Evolutionary conservation across 2,329 filamentous ascomycete species (phyloP).

Genomic region (Pseudogymnoascus sp.): DNA sequence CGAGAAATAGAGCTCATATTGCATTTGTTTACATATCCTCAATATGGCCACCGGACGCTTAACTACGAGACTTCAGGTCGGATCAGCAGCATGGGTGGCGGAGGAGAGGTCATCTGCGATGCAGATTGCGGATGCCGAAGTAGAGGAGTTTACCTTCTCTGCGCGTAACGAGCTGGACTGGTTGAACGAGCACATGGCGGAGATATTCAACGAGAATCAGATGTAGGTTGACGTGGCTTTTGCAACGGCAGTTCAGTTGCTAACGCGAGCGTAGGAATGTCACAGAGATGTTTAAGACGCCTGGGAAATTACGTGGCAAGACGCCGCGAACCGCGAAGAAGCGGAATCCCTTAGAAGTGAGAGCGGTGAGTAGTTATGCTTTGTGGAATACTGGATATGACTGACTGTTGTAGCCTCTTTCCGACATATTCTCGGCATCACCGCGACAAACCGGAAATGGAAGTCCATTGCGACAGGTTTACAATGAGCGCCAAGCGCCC

Average conservation of each 20-base stretch:
- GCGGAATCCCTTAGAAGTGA: conserved; percentile 45
- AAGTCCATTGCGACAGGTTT: conserved; percentile 30
- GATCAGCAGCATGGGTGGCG: conserved; percentile 75
- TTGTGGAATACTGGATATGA: conserved; percentile 3
- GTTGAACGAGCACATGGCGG: conserved; percentile 97
- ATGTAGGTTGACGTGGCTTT: conserved; percentile 53
- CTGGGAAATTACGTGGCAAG: conserved; percentile 73
- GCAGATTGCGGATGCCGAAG: conserved; percentile 69
- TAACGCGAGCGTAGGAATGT: conserved; percentile 58
- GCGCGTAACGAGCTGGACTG: conserved; percentile 93
- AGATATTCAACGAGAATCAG: conserved; percentile 80
- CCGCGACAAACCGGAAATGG: conserved; percentile 43
- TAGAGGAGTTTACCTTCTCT: conserved; percentile 88
- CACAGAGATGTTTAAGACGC: conserved; percentile 91
- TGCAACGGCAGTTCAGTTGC: conserved; percentile 15
- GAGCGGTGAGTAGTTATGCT: conserved; percentile 47
- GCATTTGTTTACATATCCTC: conserved; percentile 7
- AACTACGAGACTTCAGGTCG: conserved; percentile 56
- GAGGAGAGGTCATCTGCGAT: conserved; percentile 74
- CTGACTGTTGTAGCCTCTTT: conserved; percentile 43
- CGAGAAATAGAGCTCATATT: not conserved
- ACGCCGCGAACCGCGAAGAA: conserved; percentile 67
- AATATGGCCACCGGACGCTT: conserved; percentile 28
- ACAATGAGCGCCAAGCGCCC: conserved; percentile 30
- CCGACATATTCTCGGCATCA: conserved; percentile 49